These are phyloP conservation scores for Metschnikowia proteae DNA, from an alignment of 805 yeast species.

Conservation along the genomic window DNA sequence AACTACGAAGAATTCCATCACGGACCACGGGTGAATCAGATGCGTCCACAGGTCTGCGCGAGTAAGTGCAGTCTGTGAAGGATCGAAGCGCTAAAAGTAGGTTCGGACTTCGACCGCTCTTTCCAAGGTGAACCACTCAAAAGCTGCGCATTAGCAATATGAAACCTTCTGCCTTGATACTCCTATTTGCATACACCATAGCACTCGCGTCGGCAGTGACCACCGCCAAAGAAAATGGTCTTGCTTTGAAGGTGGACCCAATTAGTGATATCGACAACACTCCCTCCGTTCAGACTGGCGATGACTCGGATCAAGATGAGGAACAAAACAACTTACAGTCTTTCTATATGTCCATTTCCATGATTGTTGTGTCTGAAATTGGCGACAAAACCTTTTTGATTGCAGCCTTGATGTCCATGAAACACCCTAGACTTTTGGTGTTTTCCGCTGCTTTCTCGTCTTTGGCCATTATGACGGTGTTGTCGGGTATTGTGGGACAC, in stretches of 20 bases:
- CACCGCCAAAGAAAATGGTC: neutral
- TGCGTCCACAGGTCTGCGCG: neutral
- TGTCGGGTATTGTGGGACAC: conserved; percentile 90
- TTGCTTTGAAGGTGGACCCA: conserved; percentile 9
- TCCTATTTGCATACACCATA: conserved; percentile 6
- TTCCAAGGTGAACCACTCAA: neutral
- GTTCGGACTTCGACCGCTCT: neutral
- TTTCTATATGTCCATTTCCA: conserved; percentile 75
- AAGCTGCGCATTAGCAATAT: conserved; percentile 4
- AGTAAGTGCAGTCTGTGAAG: conserved; percentile 1
- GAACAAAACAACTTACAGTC: conserved; percentile 29
- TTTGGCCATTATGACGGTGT: conserved; percentile 82
- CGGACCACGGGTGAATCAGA: too few species aligned
- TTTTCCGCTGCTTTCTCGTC: conserved; percentile 85
- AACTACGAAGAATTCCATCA: too few species aligned
- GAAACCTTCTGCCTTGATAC: conserved; percentile 8
- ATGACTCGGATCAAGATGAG: conserved; percentile 3
- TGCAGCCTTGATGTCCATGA: conserved; percentile 98
- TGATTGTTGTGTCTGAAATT: conserved; percentile 93
- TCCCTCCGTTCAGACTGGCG: conserved; percentile 6
- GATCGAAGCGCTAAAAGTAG: neutral
- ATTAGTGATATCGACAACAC: conserved; percentile 12
- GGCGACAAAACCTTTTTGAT: conserved; percentile 97
- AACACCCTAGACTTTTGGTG: conserved; percentile 77
- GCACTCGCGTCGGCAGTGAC: conserved; percentile 7